Evolutionary conservation across 1,284 basidiomycete species (phyloP).

Genomic region (Testicularia cyperi): DNA sequence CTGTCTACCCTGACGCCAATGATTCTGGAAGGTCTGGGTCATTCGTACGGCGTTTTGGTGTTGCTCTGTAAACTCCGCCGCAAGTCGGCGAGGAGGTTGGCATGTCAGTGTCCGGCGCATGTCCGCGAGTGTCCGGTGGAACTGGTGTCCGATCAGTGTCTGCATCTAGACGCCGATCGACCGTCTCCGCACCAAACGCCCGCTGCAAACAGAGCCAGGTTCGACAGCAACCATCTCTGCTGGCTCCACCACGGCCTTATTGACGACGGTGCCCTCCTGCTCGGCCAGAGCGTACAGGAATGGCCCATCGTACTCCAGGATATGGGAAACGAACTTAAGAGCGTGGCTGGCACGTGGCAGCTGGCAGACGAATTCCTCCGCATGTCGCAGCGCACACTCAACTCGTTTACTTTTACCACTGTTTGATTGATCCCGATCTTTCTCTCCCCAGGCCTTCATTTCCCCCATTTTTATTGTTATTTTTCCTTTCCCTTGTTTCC

Average conservation of each 20-base stretch:
- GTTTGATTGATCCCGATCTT: too few species aligned
- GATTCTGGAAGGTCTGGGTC: slow-evolving; percentile 29
- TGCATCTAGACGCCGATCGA: slow-evolving; percentile 24
- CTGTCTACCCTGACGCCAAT: slow-evolving; percentile 24
- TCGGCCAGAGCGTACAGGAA: slow-evolving; percentile 29
- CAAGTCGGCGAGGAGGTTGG: too few species aligned
- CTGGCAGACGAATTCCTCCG: slow-evolving; percentile 25
- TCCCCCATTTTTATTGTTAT: too few species aligned
- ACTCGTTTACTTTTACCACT: slow-evolving; percentile 24
- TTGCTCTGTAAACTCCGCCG: slow-evolving; percentile 26
- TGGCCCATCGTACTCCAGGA: slow-evolving; percentile 38
- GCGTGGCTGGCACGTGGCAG: slow-evolving; percentile 22
- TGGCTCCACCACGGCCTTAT: slow-evolving; percentile 33
- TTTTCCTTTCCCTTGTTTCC: too few species aligned
- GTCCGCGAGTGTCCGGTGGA: slow-evolving; percentile 17
- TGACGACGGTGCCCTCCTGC: slow-evolving; percentile 23
- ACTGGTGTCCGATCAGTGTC: slow-evolving; percentile 25
- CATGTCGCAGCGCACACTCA: slow-evolving; percentile 19
- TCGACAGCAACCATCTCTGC: slow-evolving; percentile 13
- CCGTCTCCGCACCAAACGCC: slow-evolving; percentile 5
- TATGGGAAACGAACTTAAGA: slow-evolving; percentile 30
- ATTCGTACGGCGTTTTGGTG: slow-evolving; percentile 28
- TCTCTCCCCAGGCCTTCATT: too few species aligned
- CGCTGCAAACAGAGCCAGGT: slow-evolving; percentile 1
- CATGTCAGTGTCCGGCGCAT: slow-evolving; percentile 8